These are phyloP conservation scores for Euphorbia pulcherrima DNA, from an alignment of 345 rosid genomes.

Conservation along the genomic window DNA sequence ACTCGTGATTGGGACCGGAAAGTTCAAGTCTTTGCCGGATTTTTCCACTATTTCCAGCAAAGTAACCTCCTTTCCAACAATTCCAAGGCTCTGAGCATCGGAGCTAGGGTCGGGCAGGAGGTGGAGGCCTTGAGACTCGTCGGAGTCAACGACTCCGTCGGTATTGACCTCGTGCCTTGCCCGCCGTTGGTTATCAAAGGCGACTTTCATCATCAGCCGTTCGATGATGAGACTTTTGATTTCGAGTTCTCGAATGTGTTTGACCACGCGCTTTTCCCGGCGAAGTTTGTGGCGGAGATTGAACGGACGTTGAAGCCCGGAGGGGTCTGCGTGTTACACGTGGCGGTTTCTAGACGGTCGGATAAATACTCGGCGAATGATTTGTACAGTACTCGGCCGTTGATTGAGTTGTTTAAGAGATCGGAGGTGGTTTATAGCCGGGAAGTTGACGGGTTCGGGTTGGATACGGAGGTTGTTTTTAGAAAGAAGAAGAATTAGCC, in stretches of 20 bases:
- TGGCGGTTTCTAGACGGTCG: constrained; percentile 51
- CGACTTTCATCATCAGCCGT: constrained; percentile 80
- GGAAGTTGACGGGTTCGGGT: constrained; percentile 84
- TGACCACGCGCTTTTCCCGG: constrained; percentile 81
- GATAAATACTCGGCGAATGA: constrained; percentile 94
- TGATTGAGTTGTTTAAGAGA: constrained; percentile 45
- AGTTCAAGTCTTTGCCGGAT: constrained; percentile 57
- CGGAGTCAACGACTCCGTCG: constrained; percentile 67
- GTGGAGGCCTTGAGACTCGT: constrained; percentile 65
- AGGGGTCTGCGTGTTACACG: constrained; percentile 71
- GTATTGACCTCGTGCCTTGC: constrained; percentile 79
- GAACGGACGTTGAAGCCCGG: constrained; percentile 73
- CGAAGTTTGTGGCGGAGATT: constrained; percentile 67
- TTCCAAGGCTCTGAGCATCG: constrained; percentile 70
- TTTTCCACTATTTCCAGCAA: constrained; percentile 43
- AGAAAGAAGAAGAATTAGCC: constrained; percentile 34
- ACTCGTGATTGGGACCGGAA: constrained; percentile 93
- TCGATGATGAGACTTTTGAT: constrained; percentile 57
- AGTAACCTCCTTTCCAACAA: constrained; percentile 40
- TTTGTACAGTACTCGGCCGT: constrained; percentile 50
- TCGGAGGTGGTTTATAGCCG: constrained; percentile 59
- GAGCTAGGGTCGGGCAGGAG: constrained; percentile 91
- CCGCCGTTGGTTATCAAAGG: constrained; percentile 76
- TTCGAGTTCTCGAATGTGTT: constrained; percentile 94
- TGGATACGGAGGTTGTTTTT: constrained; percentile 85